Evolutionary conservation across 2,329 filamentous ascomycete species (phyloP).

Genomic region (Ophiocordyceps australis): DNA sequence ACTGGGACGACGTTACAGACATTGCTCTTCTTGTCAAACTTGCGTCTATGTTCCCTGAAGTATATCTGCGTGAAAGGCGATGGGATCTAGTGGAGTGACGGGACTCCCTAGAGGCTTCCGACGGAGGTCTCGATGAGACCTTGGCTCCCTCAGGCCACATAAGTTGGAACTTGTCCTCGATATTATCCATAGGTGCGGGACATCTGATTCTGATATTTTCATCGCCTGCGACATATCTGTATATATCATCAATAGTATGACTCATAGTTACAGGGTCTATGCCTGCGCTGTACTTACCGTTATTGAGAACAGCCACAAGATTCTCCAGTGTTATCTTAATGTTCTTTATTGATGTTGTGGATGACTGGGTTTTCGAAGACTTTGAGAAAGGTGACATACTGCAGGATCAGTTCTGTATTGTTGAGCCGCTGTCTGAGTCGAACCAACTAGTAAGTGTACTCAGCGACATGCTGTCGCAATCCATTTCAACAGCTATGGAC

Average conservation of each 20-base stretch:
- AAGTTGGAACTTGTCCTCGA: not conserved
- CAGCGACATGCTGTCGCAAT: not conserved
- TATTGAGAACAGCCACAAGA: not conserved
- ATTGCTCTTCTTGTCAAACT: slow-evolving; percentile 1
- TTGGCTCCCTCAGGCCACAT: not conserved
- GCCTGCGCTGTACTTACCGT: not conserved
- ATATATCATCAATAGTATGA: not conserved
- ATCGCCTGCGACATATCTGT: not conserved
- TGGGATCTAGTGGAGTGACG: not conserved
- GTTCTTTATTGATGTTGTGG: not conserved
- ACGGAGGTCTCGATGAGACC: not conserved
- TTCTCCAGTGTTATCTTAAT: slow-evolving; percentile 1
- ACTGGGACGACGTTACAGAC: slow-evolving; percentile 1
- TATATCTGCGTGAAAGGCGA: slow-evolving; percentile 1
- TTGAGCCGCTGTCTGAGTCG: not conserved
- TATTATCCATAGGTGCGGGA: not conserved
- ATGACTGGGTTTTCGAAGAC: not conserved
- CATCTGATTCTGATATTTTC: not conserved
- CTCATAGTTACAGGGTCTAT: slow-evolving; percentile 1
- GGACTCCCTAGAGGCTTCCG: not conserved
- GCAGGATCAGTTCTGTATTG: not conserved
- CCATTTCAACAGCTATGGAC: not conserved
- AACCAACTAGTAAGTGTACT: slow-evolving; percentile 1
- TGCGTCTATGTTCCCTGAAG: slow-evolving; percentile 1
- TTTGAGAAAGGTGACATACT: not conserved